phyloP scores from a whole-genome alignment of 2,329 filamentous ascomycete genomes.

The Pyricularia pennisetigena region DNA sequence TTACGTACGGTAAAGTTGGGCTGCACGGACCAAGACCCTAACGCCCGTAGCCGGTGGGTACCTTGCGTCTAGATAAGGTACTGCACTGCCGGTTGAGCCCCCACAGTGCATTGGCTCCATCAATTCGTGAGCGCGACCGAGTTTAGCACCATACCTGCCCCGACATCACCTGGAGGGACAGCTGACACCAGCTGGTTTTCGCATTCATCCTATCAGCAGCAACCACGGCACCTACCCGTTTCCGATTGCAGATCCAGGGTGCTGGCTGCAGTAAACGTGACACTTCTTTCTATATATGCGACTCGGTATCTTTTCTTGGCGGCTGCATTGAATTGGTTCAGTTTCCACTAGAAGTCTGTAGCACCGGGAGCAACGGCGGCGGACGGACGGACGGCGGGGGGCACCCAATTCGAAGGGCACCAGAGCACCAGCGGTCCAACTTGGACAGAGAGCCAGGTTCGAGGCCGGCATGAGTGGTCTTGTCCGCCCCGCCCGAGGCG shows the following conservation, averaged over 20 bases:
- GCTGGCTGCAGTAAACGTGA: background rate
- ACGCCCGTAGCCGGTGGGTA: background rate
- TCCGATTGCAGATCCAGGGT: background rate
- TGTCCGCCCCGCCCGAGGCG: conserved; percentile 24
- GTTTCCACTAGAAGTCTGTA: background rate
- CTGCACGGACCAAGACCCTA: background rate
- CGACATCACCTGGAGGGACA: conserved; percentile 2
- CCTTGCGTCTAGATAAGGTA: background rate
- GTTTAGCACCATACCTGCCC: background rate
- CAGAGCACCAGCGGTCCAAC: background rate
- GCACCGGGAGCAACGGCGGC: background rate
- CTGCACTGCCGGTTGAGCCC: background rate
- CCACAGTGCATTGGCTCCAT: background rate
- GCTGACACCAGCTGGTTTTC: conserved; percentile 9
- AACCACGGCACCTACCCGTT: background rate
- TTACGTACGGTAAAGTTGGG: background rate
- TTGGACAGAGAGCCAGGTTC: background rate
- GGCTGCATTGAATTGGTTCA: background rate
- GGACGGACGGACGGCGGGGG: background rate
- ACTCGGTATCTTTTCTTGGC: background rate
- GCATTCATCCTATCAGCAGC: background rate
- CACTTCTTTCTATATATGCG: background rate
- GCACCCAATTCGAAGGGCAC: background rate
- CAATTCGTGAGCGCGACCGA: background rate
- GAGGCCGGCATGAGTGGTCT: conserved; percentile 22